Percentiles rank a stretch among this genome's conserved stretches.
These are phyloP conservation scores for Acmispon strigosus DNA, from an alignment of 306 rosid species.

Conservation along the genomic window DNA sequence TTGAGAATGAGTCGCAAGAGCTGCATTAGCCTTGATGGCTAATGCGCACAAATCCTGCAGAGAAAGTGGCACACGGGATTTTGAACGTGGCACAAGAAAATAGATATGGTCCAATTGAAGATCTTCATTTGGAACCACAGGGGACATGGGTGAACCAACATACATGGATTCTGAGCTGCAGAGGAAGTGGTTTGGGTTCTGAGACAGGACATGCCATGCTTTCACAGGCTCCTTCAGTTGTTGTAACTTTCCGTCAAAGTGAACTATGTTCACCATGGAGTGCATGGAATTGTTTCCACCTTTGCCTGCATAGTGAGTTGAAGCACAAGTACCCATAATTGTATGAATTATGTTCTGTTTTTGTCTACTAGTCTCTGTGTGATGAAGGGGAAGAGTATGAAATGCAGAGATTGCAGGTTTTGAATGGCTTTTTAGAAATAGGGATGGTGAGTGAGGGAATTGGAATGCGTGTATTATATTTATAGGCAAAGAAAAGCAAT, in stretches of 20 bases:
- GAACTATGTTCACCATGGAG: conserved; percentile 34
- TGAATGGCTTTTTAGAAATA: neutral
- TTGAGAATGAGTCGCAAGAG: conserved; percentile 32
- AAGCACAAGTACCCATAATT: conserved; percentile 55
- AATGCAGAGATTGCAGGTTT: neutral
- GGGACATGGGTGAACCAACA: conserved; percentile 25
- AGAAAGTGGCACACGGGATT: conserved; percentile 30
- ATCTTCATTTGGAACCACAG: conserved; percentile 30
- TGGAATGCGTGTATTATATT: conserved; percentile 6
- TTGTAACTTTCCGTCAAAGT: conserved; percentile 45
- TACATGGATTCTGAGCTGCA: conserved; percentile 51
- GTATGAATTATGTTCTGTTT: neutral
- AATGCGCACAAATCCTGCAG: conserved; percentile 45
- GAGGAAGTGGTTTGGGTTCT: conserved; percentile 47
- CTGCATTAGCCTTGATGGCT: conserved; percentile 54
- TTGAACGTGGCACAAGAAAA: conserved; percentile 43
- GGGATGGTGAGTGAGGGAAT: neutral
- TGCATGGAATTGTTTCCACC: conserved; percentile 17
- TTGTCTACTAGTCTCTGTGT: neutral
- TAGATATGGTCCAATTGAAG: conserved; percentile 52
- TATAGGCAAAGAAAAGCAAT: conserved; percentile 13
- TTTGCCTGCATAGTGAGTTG: conserved; percentile 26
- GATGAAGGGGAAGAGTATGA: neutral
- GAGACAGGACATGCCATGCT: conserved; percentile 44
- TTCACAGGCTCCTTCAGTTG: conserved; percentile 38